These are phyloP conservation scores for Talaromyces sp. DNA, from an alignment of 2,329 filamentous ascomycete species.

Conservation along the genomic window DNA sequence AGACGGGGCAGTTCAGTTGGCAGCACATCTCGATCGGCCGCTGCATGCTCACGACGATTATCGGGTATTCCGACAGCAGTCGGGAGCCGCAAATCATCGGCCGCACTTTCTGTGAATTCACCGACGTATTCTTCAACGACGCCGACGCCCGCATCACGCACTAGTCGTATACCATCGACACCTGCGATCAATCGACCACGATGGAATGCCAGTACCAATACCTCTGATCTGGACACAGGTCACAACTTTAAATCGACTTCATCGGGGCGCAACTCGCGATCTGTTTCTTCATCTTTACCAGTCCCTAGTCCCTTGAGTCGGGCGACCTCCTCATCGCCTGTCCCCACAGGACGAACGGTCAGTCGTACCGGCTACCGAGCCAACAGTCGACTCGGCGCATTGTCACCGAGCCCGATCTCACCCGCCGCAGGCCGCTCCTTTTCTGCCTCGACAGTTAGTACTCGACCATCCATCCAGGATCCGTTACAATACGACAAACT, in stretches of 20 bases:
- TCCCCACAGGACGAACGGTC: conserved; percentile 25
- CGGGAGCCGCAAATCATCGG: conserved; percentile 33
- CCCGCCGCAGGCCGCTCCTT: not conserved
- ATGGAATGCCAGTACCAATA: conserved; percentile 67
- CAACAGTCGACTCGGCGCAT: conserved; percentile 26
- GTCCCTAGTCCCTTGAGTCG: conserved; percentile 39
- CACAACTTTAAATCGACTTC: conserved; percentile 63
- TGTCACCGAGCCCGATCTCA: conserved; percentile 28
- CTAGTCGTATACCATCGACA: conserved; percentile 39
- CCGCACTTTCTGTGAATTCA: conserved; percentile 28
- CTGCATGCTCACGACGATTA: conserved; percentile 38
- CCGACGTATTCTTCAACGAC: conserved; percentile 34
- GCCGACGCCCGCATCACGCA: conserved; percentile 48
- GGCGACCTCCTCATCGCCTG: conserved; percentile 39
- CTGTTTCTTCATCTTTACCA: conserved; percentile 31
- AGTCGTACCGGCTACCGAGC: conserved; percentile 32
- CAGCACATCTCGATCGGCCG: conserved; percentile 35
- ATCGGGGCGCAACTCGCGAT: conserved; percentile 27
- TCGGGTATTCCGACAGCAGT: conserved; percentile 33
- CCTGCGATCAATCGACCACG: conserved; percentile 55
- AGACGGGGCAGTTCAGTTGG: conserved; percentile 45
- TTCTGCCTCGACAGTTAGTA: not conserved
- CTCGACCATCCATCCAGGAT: conserved; percentile 26
- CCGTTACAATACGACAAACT: conserved; percentile 41
- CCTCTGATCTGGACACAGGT: conserved; percentile 58